phyloP scores from a whole-genome alignment of 2,329 filamentous ascomycete genomes.

The Cytospora piceicola region DNA sequence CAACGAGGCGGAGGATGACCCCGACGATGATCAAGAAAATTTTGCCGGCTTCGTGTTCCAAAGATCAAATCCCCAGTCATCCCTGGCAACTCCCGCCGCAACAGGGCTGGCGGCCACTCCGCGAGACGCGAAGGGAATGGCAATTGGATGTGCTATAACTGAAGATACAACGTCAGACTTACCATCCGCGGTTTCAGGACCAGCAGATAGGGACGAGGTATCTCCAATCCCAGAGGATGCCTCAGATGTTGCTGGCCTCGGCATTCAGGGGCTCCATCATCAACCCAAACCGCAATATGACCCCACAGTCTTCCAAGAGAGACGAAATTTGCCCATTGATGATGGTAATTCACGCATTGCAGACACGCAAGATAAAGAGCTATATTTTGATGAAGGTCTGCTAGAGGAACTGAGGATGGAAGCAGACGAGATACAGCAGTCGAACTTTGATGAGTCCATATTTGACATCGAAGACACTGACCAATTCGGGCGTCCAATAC shows the following conservation, averaged over 20 bases:
- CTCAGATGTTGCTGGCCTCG: constrained; percentile 44
- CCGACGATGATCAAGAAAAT: constrained; percentile 62
- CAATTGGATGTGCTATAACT: constrained; percentile 61
- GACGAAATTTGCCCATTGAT: constrained; percentile 23
- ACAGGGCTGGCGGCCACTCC: constrained; percentile 55
- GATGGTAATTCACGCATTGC: background rate
- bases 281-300: constrained; percentile 32
- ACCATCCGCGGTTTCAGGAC: constrained; percentile 25
- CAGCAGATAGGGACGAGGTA: constrained; percentile 23
- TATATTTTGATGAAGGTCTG: constrained; percentile 72
- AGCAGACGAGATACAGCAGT: constrained; percentile 55
- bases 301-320: constrained; percentile 29
- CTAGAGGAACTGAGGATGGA: constrained; percentile 50
- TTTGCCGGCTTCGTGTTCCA: constrained; percentile 65
- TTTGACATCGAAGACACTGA: constrained; percentile 72
- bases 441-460: constrained; percentile 71
- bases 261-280: constrained; percentile 45
- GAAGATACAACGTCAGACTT: constrained; percentile 47
- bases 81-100: constrained; percentile 54
- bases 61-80: constrained; percentile 56
- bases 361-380: constrained; percentile 55
- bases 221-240: constrained; percentile 26
- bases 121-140: constrained; percentile 57
- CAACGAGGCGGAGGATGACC: constrained; percentile 44
- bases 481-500: constrained; percentile 62